Conservation (phyloP, 2,329 filamentous ascomycete species). For the Fusarium sp. region DNA sequence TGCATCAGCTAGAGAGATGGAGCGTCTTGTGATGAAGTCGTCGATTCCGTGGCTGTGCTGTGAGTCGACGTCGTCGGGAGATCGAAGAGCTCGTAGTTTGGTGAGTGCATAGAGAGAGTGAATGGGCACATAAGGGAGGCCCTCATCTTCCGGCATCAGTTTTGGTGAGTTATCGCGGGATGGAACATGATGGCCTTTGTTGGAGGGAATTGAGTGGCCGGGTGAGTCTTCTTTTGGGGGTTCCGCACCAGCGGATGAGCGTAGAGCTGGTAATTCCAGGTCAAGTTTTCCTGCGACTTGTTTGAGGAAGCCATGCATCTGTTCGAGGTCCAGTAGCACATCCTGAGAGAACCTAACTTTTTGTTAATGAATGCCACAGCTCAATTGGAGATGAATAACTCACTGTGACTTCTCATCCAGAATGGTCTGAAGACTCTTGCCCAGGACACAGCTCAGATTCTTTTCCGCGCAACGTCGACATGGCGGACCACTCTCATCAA, state of each 20-base stretch:
- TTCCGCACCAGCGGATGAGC: slow-evolving; percentile 6
- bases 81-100: slow-evolving; percentile 46
- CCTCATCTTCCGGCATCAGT: slow-evolving; percentile 41
- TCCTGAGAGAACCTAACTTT: not conserved
- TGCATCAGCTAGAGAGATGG: slow-evolving; percentile 55
- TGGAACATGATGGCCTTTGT: slow-evolving; percentile 24
- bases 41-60: slow-evolving; percentile 22
- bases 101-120: slow-evolving; percentile 49
- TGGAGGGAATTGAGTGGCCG: not conserved
- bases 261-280: slow-evolving; percentile 19
- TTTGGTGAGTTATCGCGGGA: slow-evolving; percentile 34
- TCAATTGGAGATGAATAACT: not conserved
- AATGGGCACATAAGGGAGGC: slow-evolving; percentile 48
- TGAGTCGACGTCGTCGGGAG: slow-evolving; percentile 38
- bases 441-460: slow-evolving; percentile 48
- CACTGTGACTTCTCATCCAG: slow-evolving; percentile 50
- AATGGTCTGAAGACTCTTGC: slow-evolving; percentile 51
- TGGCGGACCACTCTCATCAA: slow-evolving; percentile 50
- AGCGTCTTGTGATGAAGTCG: slow-evolving; percentile 49
- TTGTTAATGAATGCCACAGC: not conserved
- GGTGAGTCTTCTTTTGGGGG: slow-evolving; percentile 17
- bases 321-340: slow-evolving; percentile 16
- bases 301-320: slow-evolving; percentile 29
- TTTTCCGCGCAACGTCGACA: slow-evolving; percentile 48
- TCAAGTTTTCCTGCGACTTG: slow-evolving; percentile 22